A percentile compares a stretch with the other conserved stretches of the same genome.
These are phyloP conservation scores for Talaromyces sp. DNA, from an alignment of 2,329 filamentous ascomycete genomes.

Conservation along the genomic window DNA sequence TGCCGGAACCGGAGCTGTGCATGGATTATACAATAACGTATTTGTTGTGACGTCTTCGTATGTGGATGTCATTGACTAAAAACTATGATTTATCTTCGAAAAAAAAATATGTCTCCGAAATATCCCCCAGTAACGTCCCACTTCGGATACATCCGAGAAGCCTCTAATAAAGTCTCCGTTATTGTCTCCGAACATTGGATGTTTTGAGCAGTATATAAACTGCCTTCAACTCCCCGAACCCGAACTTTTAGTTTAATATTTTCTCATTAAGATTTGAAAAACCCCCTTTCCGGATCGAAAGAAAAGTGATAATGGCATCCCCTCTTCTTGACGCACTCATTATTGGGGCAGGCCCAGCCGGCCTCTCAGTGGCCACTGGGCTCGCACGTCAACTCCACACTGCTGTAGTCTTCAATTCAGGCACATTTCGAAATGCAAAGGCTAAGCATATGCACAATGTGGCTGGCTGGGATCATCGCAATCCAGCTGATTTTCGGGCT, in stretches of 20 bases:
- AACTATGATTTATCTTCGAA: too few species aligned
- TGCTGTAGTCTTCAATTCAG: conserved; percentile 40
- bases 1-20: not conserved
- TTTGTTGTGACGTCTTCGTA: too few species aligned
- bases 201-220: not conserved
- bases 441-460: conserved; percentile 44
- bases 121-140: not conserved
- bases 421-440: conserved; percentile 38
- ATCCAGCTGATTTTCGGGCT: conserved; percentile 22
- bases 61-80: too few species aligned
- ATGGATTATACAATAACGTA: too few species aligned
- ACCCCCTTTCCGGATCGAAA: not conserved
- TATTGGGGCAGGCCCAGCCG: conserved; percentile 43
- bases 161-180: not conserved
- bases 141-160: not conserved
- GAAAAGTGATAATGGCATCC: not conserved
- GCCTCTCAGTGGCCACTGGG: conserved; percentile 36
- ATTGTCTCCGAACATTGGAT: not conserved
- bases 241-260: not conserved
- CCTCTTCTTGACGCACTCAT: conserved; percentile 27
- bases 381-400: conserved; percentile 36
- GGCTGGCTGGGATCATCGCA: conserved; percentile 30
- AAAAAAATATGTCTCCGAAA: not conserved
- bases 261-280: not conserved
- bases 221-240: not conserved